phyloP scores from a whole-genome alignment of 495 filamentous ascomycete species.

The Neurospora sp. region DNA sequence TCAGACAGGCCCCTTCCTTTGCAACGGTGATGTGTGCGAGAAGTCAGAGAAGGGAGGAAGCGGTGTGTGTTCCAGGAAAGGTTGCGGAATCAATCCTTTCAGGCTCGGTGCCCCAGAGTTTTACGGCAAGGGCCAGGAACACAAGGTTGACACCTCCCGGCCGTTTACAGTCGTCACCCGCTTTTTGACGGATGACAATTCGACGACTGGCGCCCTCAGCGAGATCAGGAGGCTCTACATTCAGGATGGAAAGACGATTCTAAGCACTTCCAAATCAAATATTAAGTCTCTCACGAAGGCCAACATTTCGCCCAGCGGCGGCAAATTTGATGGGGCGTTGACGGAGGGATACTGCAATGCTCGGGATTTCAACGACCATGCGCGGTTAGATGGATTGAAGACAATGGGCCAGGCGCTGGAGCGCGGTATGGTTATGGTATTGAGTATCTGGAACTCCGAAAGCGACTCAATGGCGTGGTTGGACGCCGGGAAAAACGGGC shows the following conservation, averaged over 20 bases:
- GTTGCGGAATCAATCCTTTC: constrained; percentile 55
- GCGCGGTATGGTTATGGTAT: constrained; percentile 55
- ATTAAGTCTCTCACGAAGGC: constrained; percentile 20
- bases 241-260: constrained; percentile 48
- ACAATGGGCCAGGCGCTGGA: constrained; percentile 48
- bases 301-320: constrained; percentile 22
- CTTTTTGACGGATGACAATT: constrained; percentile 45
- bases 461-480: constrained; percentile 55
- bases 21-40: constrained; percentile 35
- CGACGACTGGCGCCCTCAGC: constrained; percentile 36
- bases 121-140: constrained; percentile 38
- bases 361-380: constrained; percentile 42
- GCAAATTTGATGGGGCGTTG: constrained; percentile 38
- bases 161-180: constrained; percentile 59
- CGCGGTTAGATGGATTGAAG: constrained; percentile 43
- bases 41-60: constrained; percentile 13
- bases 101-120: constrained; percentile 41
- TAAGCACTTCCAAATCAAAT: constrained; percentile 19
- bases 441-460: constrained; percentile 54
- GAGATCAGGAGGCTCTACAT: constrained; percentile 54
- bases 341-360: constrained; percentile 47
- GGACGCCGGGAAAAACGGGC: constrained; percentile 44
- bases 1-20: constrained; percentile 34
- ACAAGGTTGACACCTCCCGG: constrained; percentile 47
- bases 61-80: constrained; percentile 55